Evolutionary conservation across 2,329 filamentous ascomycete species (phyloP).

Genomic region (Colletotrichum filicis): DNA sequence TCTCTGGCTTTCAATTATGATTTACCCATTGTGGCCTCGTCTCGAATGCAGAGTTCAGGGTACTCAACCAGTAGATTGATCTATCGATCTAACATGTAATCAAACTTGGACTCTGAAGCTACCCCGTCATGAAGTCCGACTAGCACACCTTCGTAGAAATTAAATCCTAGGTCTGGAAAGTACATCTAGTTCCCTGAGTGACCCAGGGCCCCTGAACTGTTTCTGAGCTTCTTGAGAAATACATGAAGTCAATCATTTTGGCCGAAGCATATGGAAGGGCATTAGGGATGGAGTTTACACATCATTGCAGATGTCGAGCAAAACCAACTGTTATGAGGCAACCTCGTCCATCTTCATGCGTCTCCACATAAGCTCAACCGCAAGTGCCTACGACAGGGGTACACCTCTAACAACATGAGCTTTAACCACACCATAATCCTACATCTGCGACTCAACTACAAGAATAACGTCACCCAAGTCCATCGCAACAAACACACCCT

Average conservation of each 20-base stretch:
- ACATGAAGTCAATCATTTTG: background rate
- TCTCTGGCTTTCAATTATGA: too few species aligned
- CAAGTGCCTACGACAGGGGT: conserved; percentile 9
- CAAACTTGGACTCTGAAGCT: too few species aligned
- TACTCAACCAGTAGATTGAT: background rate
- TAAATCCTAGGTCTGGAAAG: background rate
- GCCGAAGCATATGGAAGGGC: background rate
- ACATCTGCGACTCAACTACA: background rate
- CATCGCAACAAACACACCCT: background rate
- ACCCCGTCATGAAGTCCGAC: too few species aligned
- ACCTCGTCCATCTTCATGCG: background rate
- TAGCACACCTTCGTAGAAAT: too few species aligned
- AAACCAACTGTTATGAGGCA: background rate
- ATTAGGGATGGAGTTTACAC: background rate
- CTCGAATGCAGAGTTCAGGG: too few species aligned
- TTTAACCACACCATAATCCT: background rate
- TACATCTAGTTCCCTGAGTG: background rate
- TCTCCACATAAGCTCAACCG: conserved; percentile 18
- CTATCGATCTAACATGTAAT: background rate
- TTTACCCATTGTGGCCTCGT: too few species aligned
- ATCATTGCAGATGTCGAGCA: background rate
- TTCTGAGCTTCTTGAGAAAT: background rate
- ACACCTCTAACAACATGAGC: conserved; percentile 10
- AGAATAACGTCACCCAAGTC: background rate
- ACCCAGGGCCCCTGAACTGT: background rate